A percentile compares a stretch with the other conserved stretches of the same genome.
phyloP scores from a whole-genome alignment of 2,329 filamentous ascomycete species.

The Aspergillus neoniger region DNA sequence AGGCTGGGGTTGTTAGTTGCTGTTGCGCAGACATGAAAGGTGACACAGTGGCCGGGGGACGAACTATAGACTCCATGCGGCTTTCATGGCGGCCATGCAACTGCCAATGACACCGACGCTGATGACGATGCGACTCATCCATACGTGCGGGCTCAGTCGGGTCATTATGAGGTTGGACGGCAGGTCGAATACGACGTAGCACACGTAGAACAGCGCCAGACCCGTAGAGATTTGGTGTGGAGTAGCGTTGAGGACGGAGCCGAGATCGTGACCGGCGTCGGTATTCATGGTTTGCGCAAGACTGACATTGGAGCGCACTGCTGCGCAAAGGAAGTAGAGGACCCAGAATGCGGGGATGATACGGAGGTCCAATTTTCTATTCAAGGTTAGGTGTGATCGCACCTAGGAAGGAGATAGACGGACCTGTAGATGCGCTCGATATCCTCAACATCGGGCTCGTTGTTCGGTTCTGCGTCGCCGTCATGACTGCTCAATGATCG shows the following conservation, averaged over 20 bases:
- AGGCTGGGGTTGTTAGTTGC: slow-evolving; percentile 44
- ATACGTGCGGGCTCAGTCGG: slow-evolving; percentile 76
- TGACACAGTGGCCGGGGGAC: slow-evolving; percentile 24
- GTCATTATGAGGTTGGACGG: slow-evolving; percentile 91
- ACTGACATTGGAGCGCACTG: slow-evolving; percentile 87
- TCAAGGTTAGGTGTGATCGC: neutral
- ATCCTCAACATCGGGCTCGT: slow-evolving; percentile 33
- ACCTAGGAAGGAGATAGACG: neutral
- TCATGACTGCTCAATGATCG: slow-evolving; percentile 13
- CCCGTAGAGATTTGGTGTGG: slow-evolving; percentile 79
- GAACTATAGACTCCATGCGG: slow-evolving; percentile 81
- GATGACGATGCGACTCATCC: slow-evolving; percentile 90
- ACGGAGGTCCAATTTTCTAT: slow-evolving; percentile 59
- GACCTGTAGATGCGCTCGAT: slow-evolving; percentile 45
- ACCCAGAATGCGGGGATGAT: slow-evolving; percentile 78
- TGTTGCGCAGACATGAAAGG: neutral
- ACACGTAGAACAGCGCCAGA: slow-evolving; percentile 85
- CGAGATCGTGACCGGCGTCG: slow-evolving; percentile 70
- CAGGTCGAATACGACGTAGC: slow-evolving; percentile 86
- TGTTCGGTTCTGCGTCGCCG: slow-evolving; percentile 23
- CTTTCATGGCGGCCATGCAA: slow-evolving; percentile 78
- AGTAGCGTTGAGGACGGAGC: slow-evolving; percentile 67
- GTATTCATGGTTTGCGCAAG: slow-evolving; percentile 94
- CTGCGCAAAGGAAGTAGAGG: slow-evolving; percentile 88
- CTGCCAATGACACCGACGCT: slow-evolving; percentile 81